Evolutionary conservation across 495 filamentous ascomycete genomes (phyloP), one percentile per base, ranked within the genome.

Genomic region (Trypethelium eluteriae): DNA sequence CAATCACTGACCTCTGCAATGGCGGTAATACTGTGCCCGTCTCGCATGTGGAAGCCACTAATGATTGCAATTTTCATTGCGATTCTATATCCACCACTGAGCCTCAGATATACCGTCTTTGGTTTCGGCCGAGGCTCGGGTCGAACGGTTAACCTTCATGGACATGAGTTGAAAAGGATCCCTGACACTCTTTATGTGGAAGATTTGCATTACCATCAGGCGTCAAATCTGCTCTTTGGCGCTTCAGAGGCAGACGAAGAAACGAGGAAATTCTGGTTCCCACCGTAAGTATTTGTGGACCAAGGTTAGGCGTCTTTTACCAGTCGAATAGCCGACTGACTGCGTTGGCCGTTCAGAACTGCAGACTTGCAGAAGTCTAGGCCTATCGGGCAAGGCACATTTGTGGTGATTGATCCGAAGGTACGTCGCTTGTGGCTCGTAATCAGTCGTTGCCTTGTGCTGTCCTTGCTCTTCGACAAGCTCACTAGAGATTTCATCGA

Each of bases 181-280:
- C 72, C 77, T 4, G 82, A 85, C 70, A 85, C 84, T 0, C 68
- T 79, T 38, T 76, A 83, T 39, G 86, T 84, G 68, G 85, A 88
- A 65, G 85, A 88, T 73, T 62, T 88, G 12, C 83, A 87, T 68
- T 80, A 85, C 65, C 81, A 85, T 69, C 73, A 70, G 6, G 76
- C 78, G 0, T 81, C 79, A 12, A 77, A 76, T 25, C 66, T 78
- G 62, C 74, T 87, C 9, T 88, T 85, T 67, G 80, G 84, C 3
- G 84, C 85, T 4, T 87, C 84, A 63, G 80, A 82, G 64, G 82
- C 82, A 57, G 70, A 79, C 38, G 62, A 73, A 9, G 73, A 74
- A 1, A 76, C 76, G 4, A 77, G 82, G 1, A 80, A 81, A 62
- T 69, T 74, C 32, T 88, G 85, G 86, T 87, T 84, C 39, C 85